Evolutionary conservation across 2,329 filamentous ascomycete genomes (phyloP), one percentile per base, ranked within the genome.

Genomic region (Hymenoscyphus occultus): DNA sequence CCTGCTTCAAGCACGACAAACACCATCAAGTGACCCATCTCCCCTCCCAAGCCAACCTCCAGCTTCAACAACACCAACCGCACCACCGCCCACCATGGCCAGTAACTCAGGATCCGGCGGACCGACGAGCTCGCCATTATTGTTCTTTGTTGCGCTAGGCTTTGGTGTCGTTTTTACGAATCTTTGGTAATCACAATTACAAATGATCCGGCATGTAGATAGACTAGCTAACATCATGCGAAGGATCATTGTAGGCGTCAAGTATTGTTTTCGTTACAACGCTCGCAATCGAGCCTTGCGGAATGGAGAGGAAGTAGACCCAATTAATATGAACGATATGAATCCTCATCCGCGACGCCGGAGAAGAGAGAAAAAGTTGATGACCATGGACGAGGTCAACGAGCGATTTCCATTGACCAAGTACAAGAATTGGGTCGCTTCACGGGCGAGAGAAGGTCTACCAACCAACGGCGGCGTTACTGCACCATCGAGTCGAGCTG

Each of bases 91-190:
- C 12, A 66, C 65, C 39, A 63, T 58, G 62, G 63, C 76, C 31
- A 70, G 68, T 68, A 65, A 28, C 2, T 28, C 70, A 62, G 71
- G 67, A 69, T 69, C 62, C 42, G 67, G 60, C 65, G 76, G 76
- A 31, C 84, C 84, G 42, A 90, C 87, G 56, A 91, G 84, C 75
- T 93, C 90, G 45, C 91, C 91, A 48, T 78, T 95, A 64, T 81
- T 95, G 5, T 98, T 98, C 80, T 97, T 98, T 76, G 93, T 98
- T 64, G 94, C 95, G 16, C 82, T 99, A 39, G 95, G 95, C 4
- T 98, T 99, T 74, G 95, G 95, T 72, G 95, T 99, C 22, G 95
- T 99, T 56, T 99, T 99, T 75, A 99, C 95, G 60, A 99, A 99
- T 78, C 81, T 99, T 78, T 99, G 95, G 95, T 98, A 84, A 81